phyloP scores from a whole-genome alignment of 2,329 filamentous ascomycete species.

The Diplodia intermedia region DNA sequence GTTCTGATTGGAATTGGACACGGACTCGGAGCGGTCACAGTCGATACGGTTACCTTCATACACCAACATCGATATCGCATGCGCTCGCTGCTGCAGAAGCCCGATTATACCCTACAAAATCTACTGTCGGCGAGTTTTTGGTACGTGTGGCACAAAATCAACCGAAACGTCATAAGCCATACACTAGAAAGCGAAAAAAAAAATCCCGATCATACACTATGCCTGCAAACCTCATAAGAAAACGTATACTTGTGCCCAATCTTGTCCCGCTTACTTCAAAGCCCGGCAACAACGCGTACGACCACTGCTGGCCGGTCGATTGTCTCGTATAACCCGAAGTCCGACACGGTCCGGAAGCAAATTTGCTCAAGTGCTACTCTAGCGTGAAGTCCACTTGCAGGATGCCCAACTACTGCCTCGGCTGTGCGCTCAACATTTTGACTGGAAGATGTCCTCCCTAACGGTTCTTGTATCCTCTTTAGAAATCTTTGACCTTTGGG shows the following conservation, averaged over 20 bases:
- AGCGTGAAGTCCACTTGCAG: constrained; percentile 33
- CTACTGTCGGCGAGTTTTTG: background rate
- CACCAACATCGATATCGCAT: background rate
- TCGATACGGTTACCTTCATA: background rate
- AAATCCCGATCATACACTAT: background rate
- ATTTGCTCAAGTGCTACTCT: constrained; percentile 44
- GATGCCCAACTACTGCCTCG: constrained; percentile 37
- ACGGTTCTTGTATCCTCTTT: constrained; percentile 36
- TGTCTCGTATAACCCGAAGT: constrained; percentile 48
- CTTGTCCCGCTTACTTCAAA: background rate
- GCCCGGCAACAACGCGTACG: constrained; percentile 13
- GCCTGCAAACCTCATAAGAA: background rate
- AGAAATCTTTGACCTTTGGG: constrained; percentile 37
- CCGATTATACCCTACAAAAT: background rate
- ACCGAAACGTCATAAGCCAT: constrained; percentile 5
- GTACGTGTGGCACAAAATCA: background rate
- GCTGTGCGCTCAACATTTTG: constrained; percentile 39
- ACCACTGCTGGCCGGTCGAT: constrained; percentile 34
- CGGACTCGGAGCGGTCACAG: background rate
- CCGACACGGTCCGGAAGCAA: constrained; percentile 44
- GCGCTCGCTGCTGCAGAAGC: background rate
- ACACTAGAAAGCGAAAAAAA: background rate
- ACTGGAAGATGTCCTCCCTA: constrained; percentile 25
- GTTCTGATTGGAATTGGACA: background rate
- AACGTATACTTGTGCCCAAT: background rate